Base-by-base conservation (phyloP, 164 flowering plant species). In the Aristolochia californica region DNA sequence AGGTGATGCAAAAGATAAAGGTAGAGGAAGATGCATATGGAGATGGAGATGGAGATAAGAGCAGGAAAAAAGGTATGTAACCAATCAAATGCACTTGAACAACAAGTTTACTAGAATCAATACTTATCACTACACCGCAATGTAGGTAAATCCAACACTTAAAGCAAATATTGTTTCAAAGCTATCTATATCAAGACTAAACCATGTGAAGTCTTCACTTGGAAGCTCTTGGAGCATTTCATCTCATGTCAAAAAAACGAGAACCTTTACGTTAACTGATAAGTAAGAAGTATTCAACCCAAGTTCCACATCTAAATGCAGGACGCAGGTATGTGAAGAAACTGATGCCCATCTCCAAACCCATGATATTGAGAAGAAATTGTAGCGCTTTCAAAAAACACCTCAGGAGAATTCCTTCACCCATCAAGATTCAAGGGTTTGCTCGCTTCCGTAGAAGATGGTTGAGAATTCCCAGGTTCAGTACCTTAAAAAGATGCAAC, bases 391-490 rank as follows among this genome's bases (percentile, higher is more conserved):
- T 84, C 12, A 49, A 60, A 21, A 81, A 63, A 62, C 80, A 75
- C 70, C 73, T 87, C 57, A 84, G 69, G 73, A 71, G 75, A 71
- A 66, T 78, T 63, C 84, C 66, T 50, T 80, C 65, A 48, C 76
- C 68, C 44, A 68, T 83, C 28, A 87, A 77, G 72, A 77, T 81
- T 53, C 88, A 61, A 15, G 76, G 81, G 45, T 79, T 83, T 47
- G 51, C 65, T 24, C 77, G 78, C 62, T 72, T 83, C 50, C 77
- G 70, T 0, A 67, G 74, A 58, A 65, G 70, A 58, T 85, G 86
- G 83, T 64, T 79, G 63, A 74, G 43, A 51, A 50, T 82, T 43
- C 77, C 84, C 20, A 81, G 68, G 55, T 75, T 69, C 49, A 70
- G 76, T 66, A 72, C 79, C 28, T 56, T 71, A 38, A 71, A 50